Conservation (phyloP, 2,329 filamentous ascomycete species). For the Corniculantispora saksenae region DNA sequence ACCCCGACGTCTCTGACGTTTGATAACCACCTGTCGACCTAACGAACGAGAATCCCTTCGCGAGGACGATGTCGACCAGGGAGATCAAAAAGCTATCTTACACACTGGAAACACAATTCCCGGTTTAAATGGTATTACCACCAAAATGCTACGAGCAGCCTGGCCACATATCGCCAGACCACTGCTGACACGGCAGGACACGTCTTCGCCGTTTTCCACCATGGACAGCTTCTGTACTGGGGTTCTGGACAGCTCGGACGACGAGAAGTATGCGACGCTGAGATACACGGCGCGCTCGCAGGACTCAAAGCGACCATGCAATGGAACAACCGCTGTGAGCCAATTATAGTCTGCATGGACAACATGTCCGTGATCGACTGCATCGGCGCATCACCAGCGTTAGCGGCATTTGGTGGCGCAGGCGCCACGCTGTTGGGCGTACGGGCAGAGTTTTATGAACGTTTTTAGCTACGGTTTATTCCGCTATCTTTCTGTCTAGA, state of each 20-base stretch:
- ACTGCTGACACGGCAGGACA: background rate
- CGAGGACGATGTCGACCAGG: background rate
- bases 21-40: background rate
- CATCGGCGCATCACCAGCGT: too few relatives aligned
- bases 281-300: too few relatives aligned
- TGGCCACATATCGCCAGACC: slow-evolving; percentile 6
- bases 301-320: too few relatives aligned
- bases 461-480: too few relatives aligned
- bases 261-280: background rate
- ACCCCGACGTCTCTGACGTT: background rate
- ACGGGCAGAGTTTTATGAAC: too few relatives aligned
- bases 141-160: slow-evolving; percentile 8
- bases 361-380: too few relatives aligned
- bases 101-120: slow-evolving; percentile 2
- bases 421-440: too few relatives aligned
- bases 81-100: slow-evolving; percentile 9
- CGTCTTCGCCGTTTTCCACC: background rate
- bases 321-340: too few relatives aligned
- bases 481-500: too few relatives aligned
- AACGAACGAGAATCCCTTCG: background rate
- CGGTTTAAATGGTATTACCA: slow-evolving; percentile 5
- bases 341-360: too few relatives aligned
- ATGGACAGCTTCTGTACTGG: background rate
- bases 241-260: background rate
- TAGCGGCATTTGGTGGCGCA: too few relatives aligned